A percentile compares a stretch with the other conserved stretches of the same genome.
These are phyloP conservation scores for Barbatosphaeria neglecta DNA, from an alignment of 495 filamentous ascomycete species.

Conservation along the genomic window DNA sequence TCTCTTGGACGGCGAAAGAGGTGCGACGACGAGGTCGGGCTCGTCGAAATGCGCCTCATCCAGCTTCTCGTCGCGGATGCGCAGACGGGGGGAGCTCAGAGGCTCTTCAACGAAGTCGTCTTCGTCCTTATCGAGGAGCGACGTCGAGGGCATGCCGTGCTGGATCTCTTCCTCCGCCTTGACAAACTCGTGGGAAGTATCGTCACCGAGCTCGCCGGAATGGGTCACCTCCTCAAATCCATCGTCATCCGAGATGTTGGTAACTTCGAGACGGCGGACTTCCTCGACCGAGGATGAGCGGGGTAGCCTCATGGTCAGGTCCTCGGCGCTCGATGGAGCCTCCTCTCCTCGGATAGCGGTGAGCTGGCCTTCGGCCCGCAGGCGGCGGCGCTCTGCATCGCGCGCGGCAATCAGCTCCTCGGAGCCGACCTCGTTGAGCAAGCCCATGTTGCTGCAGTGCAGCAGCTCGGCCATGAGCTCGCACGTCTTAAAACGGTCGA, in stretches of 20 bases:
- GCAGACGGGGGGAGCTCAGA: slow-evolving; percentile 44
- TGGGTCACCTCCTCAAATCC: slow-evolving; percentile 86
- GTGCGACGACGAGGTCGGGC: slow-evolving; percentile 32
- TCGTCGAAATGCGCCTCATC: slow-evolving; percentile 27
- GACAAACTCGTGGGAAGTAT: slow-evolving; percentile 37
- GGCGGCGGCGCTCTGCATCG: slow-evolving; percentile 67
- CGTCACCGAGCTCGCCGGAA: slow-evolving; percentile 54
- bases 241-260: slow-evolving; percentile 77
- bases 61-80: slow-evolving; percentile 26
- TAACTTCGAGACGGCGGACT: slow-evolving; percentile 51
- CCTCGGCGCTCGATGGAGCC: slow-evolving; percentile 20
- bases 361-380: slow-evolving; percentile 59
- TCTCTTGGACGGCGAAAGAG: slow-evolving; percentile 38
- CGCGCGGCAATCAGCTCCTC: slow-evolving; percentile 75
- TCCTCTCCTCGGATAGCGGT: slow-evolving; percentile 22
- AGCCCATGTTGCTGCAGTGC: slow-evolving; percentile 97
- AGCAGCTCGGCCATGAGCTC: slow-evolving; percentile 97
- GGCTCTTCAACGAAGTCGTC: slow-evolving; percentile 65
- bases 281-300: slow-evolving; percentile 37
- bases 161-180: slow-evolving; percentile 36
- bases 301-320: slow-evolving; percentile 34
- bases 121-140: slow-evolving; percentile 43
- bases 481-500: slow-evolving; percentile 97
- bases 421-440: slow-evolving; percentile 86
- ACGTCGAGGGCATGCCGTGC: slow-evolving; percentile 15